These are phyloP conservation scores for Boletus pseudo-olivaceus DNA, from an alignment of 768 basidiomycete genomes.

Conservation along the genomic window DNA sequence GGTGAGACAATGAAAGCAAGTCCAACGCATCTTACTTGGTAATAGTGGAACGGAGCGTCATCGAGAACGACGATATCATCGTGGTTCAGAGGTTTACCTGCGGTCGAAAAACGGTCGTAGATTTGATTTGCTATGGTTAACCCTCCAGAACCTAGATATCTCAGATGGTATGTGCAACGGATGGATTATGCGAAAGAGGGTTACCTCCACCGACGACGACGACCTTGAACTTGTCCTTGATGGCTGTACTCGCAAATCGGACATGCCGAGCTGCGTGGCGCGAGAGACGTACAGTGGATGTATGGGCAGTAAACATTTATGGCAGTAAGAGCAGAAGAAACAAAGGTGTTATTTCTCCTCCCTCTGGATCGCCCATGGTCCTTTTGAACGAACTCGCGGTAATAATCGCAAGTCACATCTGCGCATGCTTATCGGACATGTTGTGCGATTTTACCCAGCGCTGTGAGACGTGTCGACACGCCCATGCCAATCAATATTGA, in stretches of 20 bases:
- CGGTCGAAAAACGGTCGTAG: slow-evolving; percentile 69
- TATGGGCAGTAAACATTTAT: slow-evolving; percentile 6
- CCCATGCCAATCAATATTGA: no score
- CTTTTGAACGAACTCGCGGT: slow-evolving; percentile 2
- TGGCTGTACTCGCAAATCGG: slow-evolving; percentile 24
- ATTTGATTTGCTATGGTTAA: slow-evolving; percentile 85
- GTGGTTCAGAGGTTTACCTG: slow-evolving; percentile 60
- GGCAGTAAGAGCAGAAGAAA: neutral
- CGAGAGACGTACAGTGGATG: slow-evolving; percentile 5
- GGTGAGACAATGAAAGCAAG: neutral
- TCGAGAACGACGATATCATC: slow-evolving; percentile 89
- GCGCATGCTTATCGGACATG: neutral
- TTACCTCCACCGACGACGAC: slow-evolving; percentile 85
- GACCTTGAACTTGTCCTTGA: slow-evolving; percentile 68
- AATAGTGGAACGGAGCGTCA: slow-evolving; percentile 76
- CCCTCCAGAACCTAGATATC: slow-evolving; percentile 67
- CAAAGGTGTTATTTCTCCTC: neutral
- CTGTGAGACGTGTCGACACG: neutral
- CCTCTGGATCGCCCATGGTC: neutral
- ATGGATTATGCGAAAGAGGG: slow-evolving; percentile 15
- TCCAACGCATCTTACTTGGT: slow-evolving; percentile 53
- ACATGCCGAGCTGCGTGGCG: slow-evolving; percentile 6
- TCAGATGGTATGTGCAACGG: slow-evolving; percentile 3
- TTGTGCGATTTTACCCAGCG: neutral
- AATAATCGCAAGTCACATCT: slow-evolving; percentile 9